Evolutionary conservation across 306 rosid genomes (phyloP).

Genomic region (Lathyrus sativus): DNA sequence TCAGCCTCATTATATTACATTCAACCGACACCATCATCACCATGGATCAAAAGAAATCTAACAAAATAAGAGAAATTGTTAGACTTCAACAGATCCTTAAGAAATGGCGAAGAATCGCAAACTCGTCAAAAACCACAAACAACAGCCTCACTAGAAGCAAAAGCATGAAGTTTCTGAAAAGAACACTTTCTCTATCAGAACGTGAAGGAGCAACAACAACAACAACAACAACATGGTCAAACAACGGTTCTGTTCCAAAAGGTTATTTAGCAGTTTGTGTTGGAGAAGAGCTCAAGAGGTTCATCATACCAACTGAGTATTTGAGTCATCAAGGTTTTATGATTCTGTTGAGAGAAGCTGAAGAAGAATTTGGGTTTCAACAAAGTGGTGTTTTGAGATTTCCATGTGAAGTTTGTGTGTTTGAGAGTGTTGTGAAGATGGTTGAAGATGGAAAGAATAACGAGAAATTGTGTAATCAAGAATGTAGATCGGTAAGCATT

Average conservation of each 20-base stretch:
- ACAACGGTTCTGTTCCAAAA: slow-evolving; percentile 59
- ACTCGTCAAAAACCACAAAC: slow-evolving; percentile 53
- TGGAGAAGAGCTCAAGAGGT: slow-evolving; percentile 75
- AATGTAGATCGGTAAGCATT: slow-evolving; percentile 38
- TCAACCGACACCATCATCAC: slow-evolving; percentile 3
- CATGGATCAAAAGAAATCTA: slow-evolving; percentile 77
- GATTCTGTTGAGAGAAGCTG: slow-evolving; percentile 75
- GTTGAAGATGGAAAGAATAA: slow-evolving; percentile 52
- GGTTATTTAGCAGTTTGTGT: slow-evolving; percentile 83
- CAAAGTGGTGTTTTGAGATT: slow-evolving; percentile 76
- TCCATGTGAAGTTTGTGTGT: slow-evolving; percentile 71
- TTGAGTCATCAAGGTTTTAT: slow-evolving; percentile 63
- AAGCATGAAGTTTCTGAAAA: slow-evolving; percentile 72
- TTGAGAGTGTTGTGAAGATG: slow-evolving; percentile 68
- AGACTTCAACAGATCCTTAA: slow-evolving; percentile 95
- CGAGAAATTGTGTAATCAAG: slow-evolving; percentile 39
- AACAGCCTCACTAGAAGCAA: slow-evolving; percentile 41
- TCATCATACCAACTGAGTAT: slow-evolving; percentile 70
- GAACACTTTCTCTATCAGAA: slow-evolving; percentile 69
- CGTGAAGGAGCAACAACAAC: slow-evolving; percentile 36
- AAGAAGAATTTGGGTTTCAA: slow-evolving; percentile 86
- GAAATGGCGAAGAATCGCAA: slow-evolving; percentile 86
- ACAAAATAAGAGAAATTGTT: slow-evolving; percentile 88
- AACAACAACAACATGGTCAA: neutral
- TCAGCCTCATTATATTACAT: no score